phyloP scores from a whole-genome alignment of 2,329 filamentous ascomycete genomes.

The Cladosporium sp. region DNA sequence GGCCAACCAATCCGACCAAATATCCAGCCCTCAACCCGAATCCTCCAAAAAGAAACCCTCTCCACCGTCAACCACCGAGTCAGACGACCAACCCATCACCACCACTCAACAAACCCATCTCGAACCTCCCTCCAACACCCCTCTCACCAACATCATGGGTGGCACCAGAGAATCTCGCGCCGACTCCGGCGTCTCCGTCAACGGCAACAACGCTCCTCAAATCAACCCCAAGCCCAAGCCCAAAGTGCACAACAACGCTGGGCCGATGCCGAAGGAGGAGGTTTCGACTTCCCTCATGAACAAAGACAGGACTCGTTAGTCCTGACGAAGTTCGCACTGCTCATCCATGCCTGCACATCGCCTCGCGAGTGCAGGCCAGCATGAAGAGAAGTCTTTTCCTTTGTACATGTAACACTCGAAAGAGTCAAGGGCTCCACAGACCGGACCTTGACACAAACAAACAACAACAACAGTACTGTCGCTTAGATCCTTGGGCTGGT shows the following conservation, averaged over 20 bases:
- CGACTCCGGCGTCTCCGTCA: slow-evolving; percentile 16
- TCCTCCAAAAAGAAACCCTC: background rate
- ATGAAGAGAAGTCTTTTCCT: background rate
- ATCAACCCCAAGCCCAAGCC: background rate
- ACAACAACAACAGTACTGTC: slow-evolving; percentile 10
- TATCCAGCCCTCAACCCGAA: background rate
- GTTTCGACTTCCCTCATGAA: background rate
- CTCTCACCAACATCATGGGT: slow-evolving; percentile 7
- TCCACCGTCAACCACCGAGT: background rate
- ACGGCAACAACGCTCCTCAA: background rate
- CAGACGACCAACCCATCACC: background rate
- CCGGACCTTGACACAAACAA: background rate
- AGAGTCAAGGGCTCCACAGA: background rate
- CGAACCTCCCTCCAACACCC: background rate
- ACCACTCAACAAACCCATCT: background rate
- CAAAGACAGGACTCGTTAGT: background rate
- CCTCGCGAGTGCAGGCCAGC: no score
- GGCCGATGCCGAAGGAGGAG: background rate
- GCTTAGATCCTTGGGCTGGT: slow-evolving; percentile 4
- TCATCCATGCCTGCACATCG: no score
- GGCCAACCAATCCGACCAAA: background rate
- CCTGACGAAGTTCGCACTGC: no score
- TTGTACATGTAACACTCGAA: no score
- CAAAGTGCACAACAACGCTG: background rate
- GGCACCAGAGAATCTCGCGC: slow-evolving; percentile 4